Conservation (phyloP, 768 basidiomycete genomes). For the Pholiota microspora region DNA sequence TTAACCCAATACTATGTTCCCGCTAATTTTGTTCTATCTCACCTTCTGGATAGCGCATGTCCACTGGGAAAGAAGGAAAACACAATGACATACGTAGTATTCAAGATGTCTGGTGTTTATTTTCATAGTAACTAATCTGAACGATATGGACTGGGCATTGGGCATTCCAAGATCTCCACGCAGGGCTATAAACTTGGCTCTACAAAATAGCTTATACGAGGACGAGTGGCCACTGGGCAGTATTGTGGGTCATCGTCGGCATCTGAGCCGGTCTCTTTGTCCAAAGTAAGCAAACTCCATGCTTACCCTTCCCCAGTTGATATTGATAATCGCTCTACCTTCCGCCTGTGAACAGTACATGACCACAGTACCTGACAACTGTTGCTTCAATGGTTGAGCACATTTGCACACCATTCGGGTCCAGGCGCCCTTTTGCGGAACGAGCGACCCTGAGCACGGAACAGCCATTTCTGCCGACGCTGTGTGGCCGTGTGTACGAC, state of each 20-base stretch:
- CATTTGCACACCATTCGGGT: background rate
- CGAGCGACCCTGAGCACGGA: conserved; percentile 3
- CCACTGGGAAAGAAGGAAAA: no score
- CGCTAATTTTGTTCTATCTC: no score
- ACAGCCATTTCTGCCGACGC: background rate
- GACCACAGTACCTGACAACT: no score
- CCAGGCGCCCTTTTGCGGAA: background rate
- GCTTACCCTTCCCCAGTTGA: background rate
- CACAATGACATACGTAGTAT: no score
- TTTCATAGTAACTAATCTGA: background rate
- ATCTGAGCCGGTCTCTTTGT: background rate
- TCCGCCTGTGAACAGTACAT: background rate
- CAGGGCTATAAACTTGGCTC: background rate
- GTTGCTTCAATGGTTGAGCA: no score
- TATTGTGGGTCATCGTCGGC: background rate
- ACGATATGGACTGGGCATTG: background rate
- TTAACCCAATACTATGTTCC: no score
- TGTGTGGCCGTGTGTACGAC: background rate
- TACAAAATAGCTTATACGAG: background rate
- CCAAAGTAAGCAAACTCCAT: background rate
- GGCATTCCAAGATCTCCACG: background rate
- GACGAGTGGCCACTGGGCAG: background rate
- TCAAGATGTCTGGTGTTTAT: background rate
- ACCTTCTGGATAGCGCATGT: no score
- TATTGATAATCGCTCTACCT: background rate